Evolutionary conservation across 371 early-diverging fungal genomes (phyloP).

Genomic region (Mucor lusitanicus): DNA sequence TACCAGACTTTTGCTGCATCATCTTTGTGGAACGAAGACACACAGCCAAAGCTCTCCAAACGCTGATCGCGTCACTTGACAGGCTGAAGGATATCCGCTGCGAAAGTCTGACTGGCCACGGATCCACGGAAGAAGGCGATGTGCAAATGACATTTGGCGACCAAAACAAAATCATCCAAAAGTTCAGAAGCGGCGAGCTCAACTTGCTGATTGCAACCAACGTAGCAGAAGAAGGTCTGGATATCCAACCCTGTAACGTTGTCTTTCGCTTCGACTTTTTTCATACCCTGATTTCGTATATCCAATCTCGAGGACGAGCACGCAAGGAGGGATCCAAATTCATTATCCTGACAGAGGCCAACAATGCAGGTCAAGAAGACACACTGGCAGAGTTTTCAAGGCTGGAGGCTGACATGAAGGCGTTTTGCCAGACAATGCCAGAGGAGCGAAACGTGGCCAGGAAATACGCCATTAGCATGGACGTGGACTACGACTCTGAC

Average conservation of each 20-base stretch:
- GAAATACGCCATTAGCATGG: slow-evolving; percentile 9
- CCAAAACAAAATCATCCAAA: slow-evolving; percentile 64
- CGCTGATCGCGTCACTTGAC: slow-evolving; percentile 46
- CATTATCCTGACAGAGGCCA: slow-evolving; percentile 69
- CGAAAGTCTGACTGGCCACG: slow-evolving; percentile 75
- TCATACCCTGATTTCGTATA: slow-evolving; percentile 71
- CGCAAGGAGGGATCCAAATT: slow-evolving; percentile 74
- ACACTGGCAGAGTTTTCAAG: slow-evolving; percentile 43
- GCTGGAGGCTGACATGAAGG: slow-evolving; percentile 57
- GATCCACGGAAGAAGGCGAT: slow-evolving; percentile 45
- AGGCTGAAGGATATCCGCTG: slow-evolving; percentile 53
- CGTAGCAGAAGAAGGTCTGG: slow-evolving; percentile 97
- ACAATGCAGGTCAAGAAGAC: slow-evolving; percentile 39
- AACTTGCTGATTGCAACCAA: slow-evolving; percentile 91
- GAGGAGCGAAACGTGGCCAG: slow-evolving; percentile 45
- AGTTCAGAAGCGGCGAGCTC: slow-evolving; percentile 70
- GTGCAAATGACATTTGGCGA: slow-evolving; percentile 63
- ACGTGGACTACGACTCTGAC: slow-evolving; percentile 25
- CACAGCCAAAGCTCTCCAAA: slow-evolving; percentile 67
- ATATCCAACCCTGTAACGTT: slow-evolving; percentile 92
- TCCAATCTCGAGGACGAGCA: slow-evolving; percentile 96
- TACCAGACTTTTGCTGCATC: slow-evolving; percentile 76
- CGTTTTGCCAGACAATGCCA: slow-evolving; percentile 51
- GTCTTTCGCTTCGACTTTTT: slow-evolving; percentile 90
- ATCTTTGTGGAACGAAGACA: slow-evolving; percentile 80